Evolutionary conservation across 2,329 filamentous ascomycete genomes (phyloP).

Genomic region (Ceratocystiopsis minuta): DNA sequence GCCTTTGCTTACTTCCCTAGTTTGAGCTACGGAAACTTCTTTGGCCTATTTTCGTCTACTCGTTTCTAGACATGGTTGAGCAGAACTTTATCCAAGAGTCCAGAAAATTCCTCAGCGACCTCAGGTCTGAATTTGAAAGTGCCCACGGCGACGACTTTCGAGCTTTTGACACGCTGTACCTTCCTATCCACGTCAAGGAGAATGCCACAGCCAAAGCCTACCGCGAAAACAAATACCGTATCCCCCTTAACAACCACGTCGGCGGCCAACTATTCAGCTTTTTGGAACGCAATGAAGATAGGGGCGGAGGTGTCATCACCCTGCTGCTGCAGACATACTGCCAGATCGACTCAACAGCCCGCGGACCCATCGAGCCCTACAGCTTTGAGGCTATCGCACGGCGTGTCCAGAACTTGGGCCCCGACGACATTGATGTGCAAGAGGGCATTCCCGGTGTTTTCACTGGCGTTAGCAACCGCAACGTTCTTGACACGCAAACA

Average conservation of each 20-base stretch:
- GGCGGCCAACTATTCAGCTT: slow-evolving; percentile 74
- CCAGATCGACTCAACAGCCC: slow-evolving; percentile 36
- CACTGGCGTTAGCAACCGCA: slow-evolving; percentile 42
- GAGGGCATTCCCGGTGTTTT: slow-evolving; percentile 47
- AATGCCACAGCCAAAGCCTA: slow-evolving; percentile 70
- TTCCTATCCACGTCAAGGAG: slow-evolving; percentile 61
- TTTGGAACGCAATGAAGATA: slow-evolving; percentile 68
- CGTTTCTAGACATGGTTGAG: slow-evolving; percentile 61
- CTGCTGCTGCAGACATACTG: slow-evolving; percentile 49
- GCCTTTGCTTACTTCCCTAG: slow-evolving; percentile 20
- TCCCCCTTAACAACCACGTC: slow-evolving; percentile 75
- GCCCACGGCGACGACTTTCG: slow-evolving; percentile 69
- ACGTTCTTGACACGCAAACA: slow-evolving; percentile 36
- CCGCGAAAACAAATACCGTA: slow-evolving; percentile 67
- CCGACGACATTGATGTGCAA: slow-evolving; percentile 43
- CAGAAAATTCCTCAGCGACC: slow-evolving; percentile 52
- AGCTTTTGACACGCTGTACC: slow-evolving; percentile 51
- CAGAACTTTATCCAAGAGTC: slow-evolving; percentile 56
- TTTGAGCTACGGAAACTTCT: slow-evolving; percentile 75
- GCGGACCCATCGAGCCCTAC: slow-evolving; percentile 45
- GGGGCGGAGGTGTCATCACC: slow-evolving; percentile 62
- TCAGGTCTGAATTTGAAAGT: slow-evolving; percentile 51
- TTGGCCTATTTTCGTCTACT: slow-evolving; percentile 92
- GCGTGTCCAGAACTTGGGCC: slow-evolving; percentile 38
- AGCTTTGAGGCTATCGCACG: slow-evolving; percentile 44